Evolutionary conservation across 2,329 filamentous ascomycete species (phyloP).

Genomic region (Microcera coccophila): DNA sequence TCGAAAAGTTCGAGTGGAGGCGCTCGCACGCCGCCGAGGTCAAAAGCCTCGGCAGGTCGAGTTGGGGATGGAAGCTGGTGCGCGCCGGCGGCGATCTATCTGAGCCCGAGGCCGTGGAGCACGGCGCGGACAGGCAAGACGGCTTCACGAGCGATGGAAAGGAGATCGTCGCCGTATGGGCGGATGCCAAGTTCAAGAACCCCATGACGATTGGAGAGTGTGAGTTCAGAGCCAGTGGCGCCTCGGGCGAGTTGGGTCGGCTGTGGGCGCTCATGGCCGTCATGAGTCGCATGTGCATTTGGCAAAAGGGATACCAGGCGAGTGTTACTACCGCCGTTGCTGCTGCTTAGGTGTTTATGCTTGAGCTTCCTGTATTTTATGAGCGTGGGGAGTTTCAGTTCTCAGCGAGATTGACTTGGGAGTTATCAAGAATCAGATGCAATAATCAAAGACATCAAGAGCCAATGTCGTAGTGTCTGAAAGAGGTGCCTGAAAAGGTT

Average conservation of each 20-base stretch:
- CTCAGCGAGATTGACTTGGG: no score
- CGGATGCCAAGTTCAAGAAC: conserved; percentile 6
- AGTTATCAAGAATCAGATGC: no score
- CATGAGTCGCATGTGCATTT: conserved; percentile 17
- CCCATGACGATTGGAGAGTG: conserved; percentile 16
- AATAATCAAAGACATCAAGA: no score
- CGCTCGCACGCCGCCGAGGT: conserved; percentile 19
- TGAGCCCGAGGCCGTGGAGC: background rate
- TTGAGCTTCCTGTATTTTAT: no score
- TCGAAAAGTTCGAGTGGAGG: conserved; percentile 18
- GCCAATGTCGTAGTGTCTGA: no score
- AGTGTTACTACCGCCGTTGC: background rate
- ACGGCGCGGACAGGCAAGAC: conserved; percentile 1
- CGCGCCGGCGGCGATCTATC: conserved; percentile 9
- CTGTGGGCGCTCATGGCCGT: conserved; percentile 17
- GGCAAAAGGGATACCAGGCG: conserved; percentile 9
- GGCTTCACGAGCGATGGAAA: conserved; percentile 15
- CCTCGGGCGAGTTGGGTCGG: conserved; percentile 13
- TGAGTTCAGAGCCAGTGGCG: conserved; percentile 15
- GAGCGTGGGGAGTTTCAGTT: no score
- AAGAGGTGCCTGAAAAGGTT: no score
- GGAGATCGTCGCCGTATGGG: conserved; percentile 18
- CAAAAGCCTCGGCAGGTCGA: conserved; percentile 15
- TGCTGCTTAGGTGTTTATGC: background rate
- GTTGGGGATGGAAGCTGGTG: conserved; percentile 18